A percentile compares a stretch with the other conserved stretches of the same genome.
phyloP scores from a whole-genome alignment of 2,329 filamentous ascomycete species.

The Cordyceps fumosorosea region DNA sequence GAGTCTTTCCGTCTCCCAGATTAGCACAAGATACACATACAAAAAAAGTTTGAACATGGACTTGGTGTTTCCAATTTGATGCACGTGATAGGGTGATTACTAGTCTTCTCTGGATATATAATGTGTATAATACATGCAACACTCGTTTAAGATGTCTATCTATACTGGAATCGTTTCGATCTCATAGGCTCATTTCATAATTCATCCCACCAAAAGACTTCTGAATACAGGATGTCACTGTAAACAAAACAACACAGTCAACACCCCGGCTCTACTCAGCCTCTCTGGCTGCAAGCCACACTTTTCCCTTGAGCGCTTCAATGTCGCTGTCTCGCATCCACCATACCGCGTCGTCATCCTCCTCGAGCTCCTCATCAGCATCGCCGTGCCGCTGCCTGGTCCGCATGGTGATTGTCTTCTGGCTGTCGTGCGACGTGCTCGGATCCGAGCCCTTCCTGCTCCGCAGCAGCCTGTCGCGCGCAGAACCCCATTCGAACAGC shows the following conservation, averaged over 20 bases:
- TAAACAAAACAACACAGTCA: not conserved
- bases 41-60: slow-evolving; percentile 12
- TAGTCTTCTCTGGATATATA: not conserved
- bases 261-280: slow-evolving; percentile 19
- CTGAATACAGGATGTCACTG: not conserved
- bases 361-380: slow-evolving; percentile 19
- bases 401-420: slow-evolving; percentile 24
- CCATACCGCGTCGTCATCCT: slow-evolving; percentile 31
- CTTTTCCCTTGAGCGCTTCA: slow-evolving; percentile 47
- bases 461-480: slow-evolving; percentile 30
- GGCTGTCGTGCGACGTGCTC: slow-evolving; percentile 26
- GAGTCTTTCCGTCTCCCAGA: slow-evolving; percentile 2
- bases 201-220: not conserved
- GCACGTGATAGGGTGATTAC: not conserved
- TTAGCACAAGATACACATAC: slow-evolving; percentile 3
- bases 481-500: slow-evolving; percentile 51
- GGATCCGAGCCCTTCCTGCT: not conserved
- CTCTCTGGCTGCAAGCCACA: slow-evolving; percentile 43
- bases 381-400: slow-evolving; percentile 15
- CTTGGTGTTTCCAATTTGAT: not conserved
- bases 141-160: not conserved
- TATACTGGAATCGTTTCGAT: not conserved
- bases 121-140: not conserved
- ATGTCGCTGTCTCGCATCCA: slow-evolving; percentile 52
- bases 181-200: slow-evolving; percentile 4